Base-by-base conservation (phyloP, 2,329 filamentous ascomycete species). In the Talaromyces sp. region DNA sequence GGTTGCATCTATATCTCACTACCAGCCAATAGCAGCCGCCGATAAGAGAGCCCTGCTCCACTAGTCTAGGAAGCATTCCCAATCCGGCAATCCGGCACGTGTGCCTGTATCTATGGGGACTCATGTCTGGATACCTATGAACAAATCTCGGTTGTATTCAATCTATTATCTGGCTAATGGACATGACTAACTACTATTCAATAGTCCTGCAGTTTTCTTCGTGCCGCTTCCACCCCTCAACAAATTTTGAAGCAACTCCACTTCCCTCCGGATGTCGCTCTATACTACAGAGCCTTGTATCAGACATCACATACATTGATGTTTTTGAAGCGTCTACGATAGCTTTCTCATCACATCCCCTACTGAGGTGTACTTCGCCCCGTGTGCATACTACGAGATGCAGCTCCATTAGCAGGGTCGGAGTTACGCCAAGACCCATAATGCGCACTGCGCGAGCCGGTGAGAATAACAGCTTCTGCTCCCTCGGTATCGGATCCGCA, bases 401-500 rank as follows among this genome's bases (percentile, higher is more conserved):
- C 48, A 21, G 12, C 48, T 17, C 24, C 48, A 52, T 52, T 12
- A 29, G 48, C 48, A 14, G 26, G 48, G 24, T 29, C 24, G 0
- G 24, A 52, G 32, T 51, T 41, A 54, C 59, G 38, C 32, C 43
- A 51, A 21, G 59, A 55, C n/a, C 59, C 59, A 3, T 11, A 54
- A 14, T 58, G 59, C 35, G 55, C 27, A 48, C 50, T 59, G 8
- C 52, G 17, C n/a, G 26, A 14, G 38, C 52, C 58, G 46, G 29
- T 58, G n/a, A 63, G 26, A 54, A 62, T 64, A 5, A 19, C 24
- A 51, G 46, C 56, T 59, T 65, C 64, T 21, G 62, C 58, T 24
- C 62, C 64, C 12, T 59, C 46, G 11, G 35, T 29, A 6, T 63
- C 58, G 14, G 62, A 62, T 14, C 64, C 64, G 56, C 64, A 65